phyloP scores from a whole-genome alignment of 2,329 filamentous ascomycete genomes.

The Tympanopsis confertula region DNA sequence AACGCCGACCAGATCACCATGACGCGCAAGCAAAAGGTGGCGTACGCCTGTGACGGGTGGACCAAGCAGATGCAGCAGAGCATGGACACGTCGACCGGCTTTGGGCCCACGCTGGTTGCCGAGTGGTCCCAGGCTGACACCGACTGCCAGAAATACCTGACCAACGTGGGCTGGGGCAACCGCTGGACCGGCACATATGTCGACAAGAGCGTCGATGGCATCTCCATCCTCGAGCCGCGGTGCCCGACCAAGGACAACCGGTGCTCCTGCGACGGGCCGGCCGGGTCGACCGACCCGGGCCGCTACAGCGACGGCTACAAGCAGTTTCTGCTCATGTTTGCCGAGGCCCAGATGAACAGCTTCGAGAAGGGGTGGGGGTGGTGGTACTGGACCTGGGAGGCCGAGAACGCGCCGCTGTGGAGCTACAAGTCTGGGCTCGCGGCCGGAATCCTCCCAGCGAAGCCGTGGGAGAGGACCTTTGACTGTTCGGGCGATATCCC shows the following conservation, averaged over 20 bases:
- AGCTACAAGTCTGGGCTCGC: slow-evolving; percentile 73
- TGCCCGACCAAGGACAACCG: slow-evolving; percentile 57
- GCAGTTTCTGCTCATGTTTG: slow-evolving; percentile 76
- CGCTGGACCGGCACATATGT: slow-evolving; percentile 83
- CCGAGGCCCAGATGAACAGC: slow-evolving; percentile 87
- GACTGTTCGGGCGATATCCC: slow-evolving; percentile 34
- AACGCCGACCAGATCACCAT: slow-evolving; percentile 76
- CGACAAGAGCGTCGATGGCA: slow-evolving; percentile 49
- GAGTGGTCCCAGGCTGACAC: slow-evolving; percentile 98
- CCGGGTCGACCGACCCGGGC: slow-evolving; percentile 49
- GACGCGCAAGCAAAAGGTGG: slow-evolving; percentile 71
- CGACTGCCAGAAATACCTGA: slow-evolving; percentile 77
- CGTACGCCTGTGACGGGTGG: slow-evolving; percentile 83
- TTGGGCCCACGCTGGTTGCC: slow-evolving; percentile 85
- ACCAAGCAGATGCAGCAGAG: slow-evolving; percentile 63
- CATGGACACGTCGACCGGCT: slow-evolving; percentile 66
- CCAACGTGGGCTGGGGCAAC: slow-evolving; percentile 77
- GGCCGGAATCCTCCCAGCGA: slow-evolving; percentile 67
- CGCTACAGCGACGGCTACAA: slow-evolving; percentile 68
- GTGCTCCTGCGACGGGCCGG: slow-evolving; percentile 68
- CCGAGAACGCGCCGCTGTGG: slow-evolving; percentile 78
- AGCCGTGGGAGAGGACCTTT: slow-evolving; percentile 62
- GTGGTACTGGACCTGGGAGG: slow-evolving; percentile 99
- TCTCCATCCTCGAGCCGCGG: slow-evolving; percentile 53
- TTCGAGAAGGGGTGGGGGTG: slow-evolving; percentile 93